These are phyloP conservation scores for Odontarrhena argentea DNA, from an alignment of 345 rosid species.

Conservation along the genomic window DNA sequence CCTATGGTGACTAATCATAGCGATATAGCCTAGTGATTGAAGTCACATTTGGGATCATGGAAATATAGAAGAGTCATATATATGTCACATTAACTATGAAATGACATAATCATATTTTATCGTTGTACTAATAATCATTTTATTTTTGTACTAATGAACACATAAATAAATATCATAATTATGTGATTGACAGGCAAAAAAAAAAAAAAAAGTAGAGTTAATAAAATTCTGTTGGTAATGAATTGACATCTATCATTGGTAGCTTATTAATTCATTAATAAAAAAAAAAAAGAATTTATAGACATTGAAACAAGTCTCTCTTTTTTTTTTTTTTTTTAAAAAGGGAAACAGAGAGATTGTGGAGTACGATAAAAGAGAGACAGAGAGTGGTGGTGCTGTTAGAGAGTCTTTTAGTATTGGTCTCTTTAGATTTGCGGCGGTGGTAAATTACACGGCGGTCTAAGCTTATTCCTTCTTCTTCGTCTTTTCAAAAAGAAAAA, in stretches of 20 bases:
- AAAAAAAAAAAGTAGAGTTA: background rate
- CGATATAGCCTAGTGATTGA: no score
- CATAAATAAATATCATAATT: background rate
- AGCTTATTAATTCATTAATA: slow-evolving; percentile 2
- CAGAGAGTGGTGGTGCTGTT: slow-evolving; percentile 39
- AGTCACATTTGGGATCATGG: no score
- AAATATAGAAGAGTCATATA: no score
- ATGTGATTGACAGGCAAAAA: background rate
- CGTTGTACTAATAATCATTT: background rate
- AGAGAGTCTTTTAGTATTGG: background rate
- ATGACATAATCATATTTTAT: background rate
- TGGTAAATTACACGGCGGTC: slow-evolving; percentile 47
- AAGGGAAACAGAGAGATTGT: slow-evolving; percentile 29
- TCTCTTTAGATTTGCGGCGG: slow-evolving; percentile 52
- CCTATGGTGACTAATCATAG: no score
- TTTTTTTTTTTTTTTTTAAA: background rate
- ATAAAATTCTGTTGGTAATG: background rate
- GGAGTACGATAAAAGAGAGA: slow-evolving; percentile 31
- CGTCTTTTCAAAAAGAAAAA: slow-evolving; percentile 13
- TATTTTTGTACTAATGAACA: background rate
- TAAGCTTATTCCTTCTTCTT: slow-evolving; percentile 23
- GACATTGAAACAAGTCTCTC: background rate
- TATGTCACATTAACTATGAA: no score
- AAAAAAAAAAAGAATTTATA: background rate
- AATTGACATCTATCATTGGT: slow-evolving; percentile 20